Base-by-base conservation (phyloP, 1,284 basidiomycete species). In the Cutaneotrichosporon cyanovorans region DNA sequence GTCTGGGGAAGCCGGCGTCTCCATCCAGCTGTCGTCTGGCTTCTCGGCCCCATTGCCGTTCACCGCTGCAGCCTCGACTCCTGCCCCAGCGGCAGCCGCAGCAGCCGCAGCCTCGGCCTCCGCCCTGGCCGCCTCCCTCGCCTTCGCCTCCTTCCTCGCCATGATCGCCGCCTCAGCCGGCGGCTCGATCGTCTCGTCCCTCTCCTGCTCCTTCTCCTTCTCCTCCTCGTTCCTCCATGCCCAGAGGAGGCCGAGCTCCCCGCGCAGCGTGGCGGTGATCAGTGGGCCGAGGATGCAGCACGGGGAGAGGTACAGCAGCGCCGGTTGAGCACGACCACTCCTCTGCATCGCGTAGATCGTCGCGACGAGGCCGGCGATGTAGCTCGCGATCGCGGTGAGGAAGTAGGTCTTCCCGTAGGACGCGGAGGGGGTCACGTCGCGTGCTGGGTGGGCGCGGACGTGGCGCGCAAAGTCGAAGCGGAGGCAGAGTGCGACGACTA, bases 311-410 rank as follows among this genome's bases (percentile, higher is more conserved):
- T 97, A 98, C 31, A 98, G 75, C 49, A 98, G 73, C 2, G 93
- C 93, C 3, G 93, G 93, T 62, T 98, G 93, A 0, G 88, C 90
- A 14, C 77, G 78, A 39, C 77, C 75, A 62, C 83, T 85, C 36
- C 75, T 64, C 66, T 93, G 86, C 91, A 97, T 92, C 15, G 93
- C 87, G 0, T 67, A 67, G 80, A 97, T 90, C 3, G 93, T 95
- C 10, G 76, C 79, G 6, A 74, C 69, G 20, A 96, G 77, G 0
- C 91, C 93, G 19, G 74, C 51, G n/a, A 86, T 72, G 71, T 97
- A 98, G 20, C 83, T 87, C 5, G 71, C 58, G 40, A 97, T 62
- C 19, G 80, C 77, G 15, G 84, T 78, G 31, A 67, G 73, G 66
- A 96, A 97, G 72, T 95, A 96, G 0, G 84, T 82, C 69, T 84